Conservation (phyloP, 2,329 filamentous ascomycete genomes). For the Pyricularia grisea region DNA sequence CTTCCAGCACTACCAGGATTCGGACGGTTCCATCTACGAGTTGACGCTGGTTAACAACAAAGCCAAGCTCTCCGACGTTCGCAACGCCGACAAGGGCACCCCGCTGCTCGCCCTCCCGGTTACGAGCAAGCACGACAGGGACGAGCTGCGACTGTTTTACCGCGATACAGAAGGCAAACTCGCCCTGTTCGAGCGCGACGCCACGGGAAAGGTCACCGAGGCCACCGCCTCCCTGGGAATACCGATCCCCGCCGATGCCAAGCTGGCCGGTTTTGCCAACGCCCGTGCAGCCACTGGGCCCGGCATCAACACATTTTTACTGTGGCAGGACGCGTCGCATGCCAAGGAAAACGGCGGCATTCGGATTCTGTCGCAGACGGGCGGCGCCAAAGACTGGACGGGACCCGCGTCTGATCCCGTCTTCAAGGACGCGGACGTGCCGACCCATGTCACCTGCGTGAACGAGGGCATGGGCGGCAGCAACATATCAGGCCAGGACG, state of each 20-base stretch:
- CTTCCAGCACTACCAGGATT: constrained; percentile 4
- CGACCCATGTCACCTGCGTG: constrained; percentile 9
- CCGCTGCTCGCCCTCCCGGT: not conserved
- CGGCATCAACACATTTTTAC: constrained; percentile 13
- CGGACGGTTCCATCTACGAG: not conserved
- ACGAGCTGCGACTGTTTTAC: not conserved
- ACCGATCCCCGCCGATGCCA: constrained; percentile 10
- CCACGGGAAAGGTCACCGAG: constrained; percentile 2
- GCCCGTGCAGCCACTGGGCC: constrained; percentile 5
- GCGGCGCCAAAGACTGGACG: not conserved
- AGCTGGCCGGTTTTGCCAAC: constrained; percentile 12
- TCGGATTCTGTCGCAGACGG: not conserved
- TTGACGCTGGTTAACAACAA: not conserved
- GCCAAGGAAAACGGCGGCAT: not conserved
- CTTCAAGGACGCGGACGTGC: constrained; percentile 7
- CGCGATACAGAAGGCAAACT: constrained; percentile 5
- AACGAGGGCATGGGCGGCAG: constrained; percentile 5
- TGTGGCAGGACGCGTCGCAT: constrained; percentile 14
- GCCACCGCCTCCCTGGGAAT: constrained; percentile 2
- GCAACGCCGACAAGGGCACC: not conserved
- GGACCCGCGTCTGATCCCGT: constrained; percentile 4
- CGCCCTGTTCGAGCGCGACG: constrained; percentile 6
- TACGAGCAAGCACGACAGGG: not conserved
- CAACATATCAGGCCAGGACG: not conserved
- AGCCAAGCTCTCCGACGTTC: not conserved